Evolutionary conservation across 805 yeast species (phyloP).

Genomic region (Wickerhamiella azymoides): DNA sequence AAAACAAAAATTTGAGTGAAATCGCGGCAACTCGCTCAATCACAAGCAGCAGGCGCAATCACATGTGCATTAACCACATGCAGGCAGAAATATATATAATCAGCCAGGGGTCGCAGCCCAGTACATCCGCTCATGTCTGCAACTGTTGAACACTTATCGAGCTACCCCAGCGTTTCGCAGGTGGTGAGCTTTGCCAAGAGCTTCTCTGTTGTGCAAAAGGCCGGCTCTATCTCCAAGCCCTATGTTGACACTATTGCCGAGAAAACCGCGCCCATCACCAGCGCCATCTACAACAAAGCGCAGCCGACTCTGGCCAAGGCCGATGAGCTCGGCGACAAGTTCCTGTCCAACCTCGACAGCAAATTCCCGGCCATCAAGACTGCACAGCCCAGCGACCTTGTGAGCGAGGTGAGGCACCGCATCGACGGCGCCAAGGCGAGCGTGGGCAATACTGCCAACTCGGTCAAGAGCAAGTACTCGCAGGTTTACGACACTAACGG

Average conservation of each 20-base stretch:
- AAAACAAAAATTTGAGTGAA: no score
- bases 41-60: not conserved
- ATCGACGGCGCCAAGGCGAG: conserved; percentile 25
- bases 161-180: conserved; percentile 44
- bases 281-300: not conserved
- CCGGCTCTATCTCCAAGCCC: conserved; percentile 5
- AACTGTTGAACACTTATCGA: conserved; percentile 37
- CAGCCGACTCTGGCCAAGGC: conserved; percentile 29
- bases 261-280: conserved; percentile 4
- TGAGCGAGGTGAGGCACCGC: conserved; percentile 30
- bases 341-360: conserved; percentile 45
- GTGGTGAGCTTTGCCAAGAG: conserved; percentile 43
- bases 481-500: conserved; percentile 45
- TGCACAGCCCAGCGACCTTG: conserved; percentile 39
- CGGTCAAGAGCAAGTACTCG: conserved; percentile 37
- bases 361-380: conserved; percentile 47
- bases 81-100: not conserved
- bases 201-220: conserved; percentile 37
- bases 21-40: no score
- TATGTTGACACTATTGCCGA: conserved; percentile 3
- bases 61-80: conserved; percentile 3
- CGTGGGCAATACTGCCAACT: conserved; percentile 23
- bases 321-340: conserved; percentile 41
- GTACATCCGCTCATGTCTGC: conserved; percentile 16
- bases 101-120: not conserved